These are phyloP conservation scores for Boletus patriciae DNA, from an alignment of 768 basidiomycete genomes.

Conservation along the genomic window DNA sequence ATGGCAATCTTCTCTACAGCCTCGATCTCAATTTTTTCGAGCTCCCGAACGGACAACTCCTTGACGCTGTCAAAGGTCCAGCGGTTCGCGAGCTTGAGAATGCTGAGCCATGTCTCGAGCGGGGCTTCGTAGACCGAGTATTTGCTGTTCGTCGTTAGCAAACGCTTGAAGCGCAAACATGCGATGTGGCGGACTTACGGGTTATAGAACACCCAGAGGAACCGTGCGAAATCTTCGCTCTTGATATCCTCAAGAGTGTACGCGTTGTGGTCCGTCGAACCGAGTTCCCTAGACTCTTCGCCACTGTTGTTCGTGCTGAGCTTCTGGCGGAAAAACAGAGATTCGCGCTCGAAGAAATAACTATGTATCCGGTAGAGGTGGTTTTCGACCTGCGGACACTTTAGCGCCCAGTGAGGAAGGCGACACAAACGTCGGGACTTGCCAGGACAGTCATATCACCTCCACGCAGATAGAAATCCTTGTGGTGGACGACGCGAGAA, in stretches of 20 bases:
- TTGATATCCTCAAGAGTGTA: constrained; percentile 47
- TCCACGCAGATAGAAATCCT: constrained; percentile 54
- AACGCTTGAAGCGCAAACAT: neutral
- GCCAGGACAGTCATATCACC: constrained; percentile 62
- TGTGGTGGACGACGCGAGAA: constrained; percentile 36
- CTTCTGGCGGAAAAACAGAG: constrained; percentile 43
- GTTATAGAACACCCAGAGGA: constrained; percentile 66
- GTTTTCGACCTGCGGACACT: constrained; percentile 50
- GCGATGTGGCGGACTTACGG: constrained; percentile 39
- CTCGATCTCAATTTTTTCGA: constrained; percentile 38
- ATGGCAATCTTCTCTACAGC: constrained; percentile 40
- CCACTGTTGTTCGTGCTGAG: constrained; percentile 32
- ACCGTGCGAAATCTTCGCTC: constrained; percentile 50
- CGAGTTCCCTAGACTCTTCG: constrained; percentile 28
- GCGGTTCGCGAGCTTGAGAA: constrained; percentile 39
- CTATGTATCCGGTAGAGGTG: constrained; percentile 57
- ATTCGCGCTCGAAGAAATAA: constrained; percentile 66
- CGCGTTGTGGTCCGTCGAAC: constrained; percentile 41
- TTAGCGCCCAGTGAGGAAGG: constrained; percentile 10
- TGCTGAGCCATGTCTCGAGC: constrained; percentile 41
- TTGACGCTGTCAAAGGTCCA: constrained; percentile 45
- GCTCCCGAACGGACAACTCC: constrained; percentile 38
- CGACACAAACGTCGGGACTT: constrained; percentile 20
- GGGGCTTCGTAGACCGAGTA: constrained; percentile 42
- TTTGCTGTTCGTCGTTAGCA: constrained; percentile 24